Conservation (phyloP, 1,284 basidiomycete species). For the Coniophora puteana region DNA sequence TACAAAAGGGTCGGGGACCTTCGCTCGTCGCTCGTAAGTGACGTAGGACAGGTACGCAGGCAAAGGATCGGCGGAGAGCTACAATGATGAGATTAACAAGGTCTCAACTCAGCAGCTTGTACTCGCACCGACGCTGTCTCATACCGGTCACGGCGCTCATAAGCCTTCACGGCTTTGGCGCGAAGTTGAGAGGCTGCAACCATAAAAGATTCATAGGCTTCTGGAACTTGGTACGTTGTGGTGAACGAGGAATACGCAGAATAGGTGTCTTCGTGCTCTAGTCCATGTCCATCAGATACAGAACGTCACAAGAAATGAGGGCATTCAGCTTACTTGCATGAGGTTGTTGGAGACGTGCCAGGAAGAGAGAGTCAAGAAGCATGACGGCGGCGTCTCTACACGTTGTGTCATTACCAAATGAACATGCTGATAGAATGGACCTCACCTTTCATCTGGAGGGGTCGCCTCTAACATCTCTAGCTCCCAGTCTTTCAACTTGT, state of each 20-base stretch:
- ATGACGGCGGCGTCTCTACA: conserved; percentile 28
- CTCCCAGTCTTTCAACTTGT: conserved; percentile 73
- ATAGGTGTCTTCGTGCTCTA: conserved; percentile 74
- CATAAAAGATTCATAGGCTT: conserved; percentile 74
- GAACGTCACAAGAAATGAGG: conserved; percentile 7
- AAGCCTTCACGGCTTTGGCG: conserved; percentile 54
- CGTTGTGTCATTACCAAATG: conserved; percentile 24
- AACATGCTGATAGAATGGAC: conserved; percentile 1
- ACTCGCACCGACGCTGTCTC: conserved; percentile 56
- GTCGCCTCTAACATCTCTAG: conserved; percentile 53
- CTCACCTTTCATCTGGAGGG: conserved; percentile 45
- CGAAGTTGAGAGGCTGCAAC: conserved; percentile 73
- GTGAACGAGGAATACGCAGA: conserved; percentile 86
- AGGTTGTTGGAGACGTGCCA: conserved; percentile 61
- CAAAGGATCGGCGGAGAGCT: conserved; percentile 46
- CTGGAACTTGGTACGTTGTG: conserved; percentile 66
- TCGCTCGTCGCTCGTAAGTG: conserved; percentile 58
- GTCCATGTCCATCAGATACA: neutral
- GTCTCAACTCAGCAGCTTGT: conserved; percentile 6
- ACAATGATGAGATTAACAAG: neutral
- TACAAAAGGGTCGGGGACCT: conserved; percentile 60
- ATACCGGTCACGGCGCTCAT: conserved; percentile 55
- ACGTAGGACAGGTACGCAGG: conserved; percentile 64
- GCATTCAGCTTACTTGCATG: conserved; percentile 54
- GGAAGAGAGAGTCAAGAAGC: conserved; percentile 45